phyloP scores from a whole-genome alignment of 2,329 filamentous ascomycete genomes.

The Fusarium bactridioides region DNA sequence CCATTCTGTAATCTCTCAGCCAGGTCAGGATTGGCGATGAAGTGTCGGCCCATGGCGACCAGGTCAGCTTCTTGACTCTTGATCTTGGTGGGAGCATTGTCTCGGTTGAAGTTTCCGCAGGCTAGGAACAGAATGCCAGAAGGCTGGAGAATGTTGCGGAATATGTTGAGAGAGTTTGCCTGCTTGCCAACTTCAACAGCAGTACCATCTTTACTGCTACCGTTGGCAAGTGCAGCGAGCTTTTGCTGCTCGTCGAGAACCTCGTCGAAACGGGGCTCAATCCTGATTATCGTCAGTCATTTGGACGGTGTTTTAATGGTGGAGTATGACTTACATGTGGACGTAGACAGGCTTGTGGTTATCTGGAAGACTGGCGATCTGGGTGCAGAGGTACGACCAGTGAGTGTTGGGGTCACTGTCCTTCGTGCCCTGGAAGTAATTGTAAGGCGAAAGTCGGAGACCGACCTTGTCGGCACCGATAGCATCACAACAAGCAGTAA shows the following conservation, averaged over 20 bases:
- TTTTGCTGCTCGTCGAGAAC: slow-evolving; percentile 55
- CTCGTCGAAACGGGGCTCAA: slow-evolving; percentile 58
- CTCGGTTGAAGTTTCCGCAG: slow-evolving; percentile 53
- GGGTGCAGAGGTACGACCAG: slow-evolving; percentile 48
- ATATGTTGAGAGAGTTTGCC: slow-evolving; percentile 48
- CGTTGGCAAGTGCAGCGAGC: slow-evolving; percentile 47
- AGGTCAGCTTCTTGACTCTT: slow-evolving; percentile 44
- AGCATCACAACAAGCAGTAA: slow-evolving; percentile 18
- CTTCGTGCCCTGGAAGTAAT: slow-evolving; percentile 44
- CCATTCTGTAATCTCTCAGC: slow-evolving; percentile 49
- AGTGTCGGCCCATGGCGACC: slow-evolving; percentile 45
- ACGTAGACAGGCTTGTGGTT: not conserved
- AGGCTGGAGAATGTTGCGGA: slow-evolving; percentile 51
- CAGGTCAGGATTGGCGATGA: slow-evolving; percentile 47
- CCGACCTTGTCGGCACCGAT: slow-evolving; percentile 35
- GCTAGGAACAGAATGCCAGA: slow-evolving; percentile 56
- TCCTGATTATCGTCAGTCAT: slow-evolving; percentile 33
- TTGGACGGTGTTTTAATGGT: rapidly evolving
- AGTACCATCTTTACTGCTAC: not conserved
- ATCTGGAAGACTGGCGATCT: slow-evolving; percentile 45
- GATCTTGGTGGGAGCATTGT: slow-evolving; percentile 40
- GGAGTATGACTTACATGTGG: not conserved
- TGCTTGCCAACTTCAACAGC: slow-evolving; percentile 6
- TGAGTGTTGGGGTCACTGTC: slow-evolving; percentile 46
- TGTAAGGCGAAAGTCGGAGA: slow-evolving; percentile 39